These are phyloP conservation scores for Leptomonas pyrrhocoris DNA, from an alignment of 208 protist species.

Conservation along the genomic window DNA sequence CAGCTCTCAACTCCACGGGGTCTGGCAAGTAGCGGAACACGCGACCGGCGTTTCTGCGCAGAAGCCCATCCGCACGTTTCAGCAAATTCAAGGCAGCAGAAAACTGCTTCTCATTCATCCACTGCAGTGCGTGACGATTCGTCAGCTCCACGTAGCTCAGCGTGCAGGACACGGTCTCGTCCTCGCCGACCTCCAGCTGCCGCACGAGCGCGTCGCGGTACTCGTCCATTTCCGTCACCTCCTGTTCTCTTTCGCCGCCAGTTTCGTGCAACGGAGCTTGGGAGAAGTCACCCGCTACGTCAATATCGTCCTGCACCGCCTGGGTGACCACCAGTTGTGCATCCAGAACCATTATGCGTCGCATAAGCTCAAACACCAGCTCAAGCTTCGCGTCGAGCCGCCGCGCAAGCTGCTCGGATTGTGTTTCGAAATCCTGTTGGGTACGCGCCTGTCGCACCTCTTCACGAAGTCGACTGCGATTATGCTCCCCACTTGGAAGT, in stretches of 20 bases:
- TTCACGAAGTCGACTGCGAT: constrained; percentile 22
- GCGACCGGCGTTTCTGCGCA: constrained; percentile 45
- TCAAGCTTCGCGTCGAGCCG: constrained; percentile 23
- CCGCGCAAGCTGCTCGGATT: constrained; percentile 13
- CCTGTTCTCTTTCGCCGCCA: neutral
- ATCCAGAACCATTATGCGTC: constrained; percentile 33
- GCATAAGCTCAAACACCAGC: constrained; percentile 33
- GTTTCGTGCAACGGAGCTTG: no score
- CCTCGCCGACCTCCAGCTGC: constrained; percentile 28
- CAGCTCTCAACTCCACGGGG: constrained; percentile 26
- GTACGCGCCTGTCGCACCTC: constrained; percentile 26
- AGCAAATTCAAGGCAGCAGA: constrained; percentile 64
- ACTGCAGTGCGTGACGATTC: constrained; percentile 51
- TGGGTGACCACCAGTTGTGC: neutral
- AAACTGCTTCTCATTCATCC: constrained; percentile 62
- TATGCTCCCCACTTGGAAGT: neutral
- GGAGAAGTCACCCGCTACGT: no score
- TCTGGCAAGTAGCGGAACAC: constrained; percentile 47
- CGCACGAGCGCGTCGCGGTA: constrained; percentile 19
- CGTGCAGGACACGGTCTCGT: constrained; percentile 15
- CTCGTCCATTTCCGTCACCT: neutral
- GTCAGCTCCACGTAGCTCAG: constrained; percentile 28
- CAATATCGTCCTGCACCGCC: neutral
- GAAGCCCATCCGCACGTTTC: constrained; percentile 38
- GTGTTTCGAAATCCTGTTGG: constrained; percentile 23